These are phyloP conservation scores for Cladophialophora yegresii DNA, from an alignment of 2,329 filamentous ascomycete species.

Conservation along the genomic window DNA sequence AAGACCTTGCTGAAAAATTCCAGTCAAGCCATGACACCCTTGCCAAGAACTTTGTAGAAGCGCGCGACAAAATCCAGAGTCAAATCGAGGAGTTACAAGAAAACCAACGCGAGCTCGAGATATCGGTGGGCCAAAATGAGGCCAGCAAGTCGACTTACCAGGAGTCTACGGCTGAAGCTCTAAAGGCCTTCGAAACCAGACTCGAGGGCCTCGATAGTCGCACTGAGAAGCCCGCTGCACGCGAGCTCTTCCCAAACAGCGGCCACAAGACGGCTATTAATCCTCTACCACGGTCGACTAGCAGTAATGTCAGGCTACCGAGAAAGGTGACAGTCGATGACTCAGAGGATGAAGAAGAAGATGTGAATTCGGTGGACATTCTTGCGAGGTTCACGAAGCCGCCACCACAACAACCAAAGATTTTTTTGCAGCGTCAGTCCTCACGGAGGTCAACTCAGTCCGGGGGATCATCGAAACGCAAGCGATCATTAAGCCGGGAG, in stretches of 20 bases:
- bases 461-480: slow-evolving; percentile 2
- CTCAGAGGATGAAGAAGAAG: background rate
- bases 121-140: background rate
- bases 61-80: slow-evolving; percentile 1
- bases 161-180: background rate
- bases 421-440: background rate
- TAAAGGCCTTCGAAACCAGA: background rate
- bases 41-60: slow-evolving; percentile 8
- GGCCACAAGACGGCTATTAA: background rate
- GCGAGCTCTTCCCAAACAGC: background rate
- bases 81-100: background rate
- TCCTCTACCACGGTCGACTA: background rate
- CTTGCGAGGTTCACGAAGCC: background rate
- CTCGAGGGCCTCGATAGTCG: background rate
- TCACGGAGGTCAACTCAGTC: background rate
- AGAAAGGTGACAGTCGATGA: background rate
- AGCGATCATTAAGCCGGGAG: background rate
- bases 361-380: background rate
- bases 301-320: background rate
- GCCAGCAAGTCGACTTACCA: slow-evolving; percentile 1
- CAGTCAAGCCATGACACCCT: background rate
- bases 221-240: background rate
- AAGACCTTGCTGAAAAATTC: background rate
- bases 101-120: background rate
- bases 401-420: background rate